These are phyloP conservation scores for Aspergillus homomorphus DNA, from an alignment of 495 filamentous ascomycete species.

Conservation along the genomic window DNA sequence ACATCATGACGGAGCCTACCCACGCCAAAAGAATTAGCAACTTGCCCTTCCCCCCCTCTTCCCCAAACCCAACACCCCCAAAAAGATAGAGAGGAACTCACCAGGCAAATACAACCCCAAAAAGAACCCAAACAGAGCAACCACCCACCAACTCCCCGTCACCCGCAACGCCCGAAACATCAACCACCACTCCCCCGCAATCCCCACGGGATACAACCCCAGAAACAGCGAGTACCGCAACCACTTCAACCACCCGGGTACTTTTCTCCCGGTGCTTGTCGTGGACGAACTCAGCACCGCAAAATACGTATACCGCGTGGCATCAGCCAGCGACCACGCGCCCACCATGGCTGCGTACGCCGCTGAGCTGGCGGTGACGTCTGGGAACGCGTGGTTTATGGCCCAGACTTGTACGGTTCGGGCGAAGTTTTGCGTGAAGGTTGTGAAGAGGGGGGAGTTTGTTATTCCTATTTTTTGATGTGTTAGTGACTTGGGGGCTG, in stretches of 20 bases:
- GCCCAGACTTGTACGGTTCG: constrained; percentile 55
- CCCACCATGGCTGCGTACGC: constrained; percentile 49
- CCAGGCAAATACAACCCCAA: constrained; percentile 68
- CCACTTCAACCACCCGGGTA: constrained; percentile 41
- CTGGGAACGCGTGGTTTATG: constrained; percentile 43
- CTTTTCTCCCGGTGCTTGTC: constrained; percentile 7
- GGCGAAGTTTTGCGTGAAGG: constrained; percentile 51
- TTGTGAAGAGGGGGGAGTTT: constrained; percentile 51
- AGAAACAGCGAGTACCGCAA: constrained; percentile 51
- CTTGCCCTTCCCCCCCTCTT: neutral
- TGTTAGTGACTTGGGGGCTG: constrained; percentile 3
- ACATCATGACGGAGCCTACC: constrained; percentile 70
- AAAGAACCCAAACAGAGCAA: constrained; percentile 38
- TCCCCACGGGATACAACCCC: constrained; percentile 53
- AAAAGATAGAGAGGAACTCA: constrained; percentile 36
- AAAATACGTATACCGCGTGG: constrained; percentile 53
- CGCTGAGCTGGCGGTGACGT: constrained; percentile 24
- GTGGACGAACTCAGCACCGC: constrained; percentile 33
- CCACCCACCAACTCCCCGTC: constrained; percentile 21
- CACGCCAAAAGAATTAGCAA: constrained; percentile 13
- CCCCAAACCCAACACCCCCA: constrained; percentile 3
- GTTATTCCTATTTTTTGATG: constrained; percentile 39
- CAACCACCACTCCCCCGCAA: constrained; percentile 48
- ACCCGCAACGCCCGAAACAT: constrained; percentile 37
- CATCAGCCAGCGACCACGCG: constrained; percentile 52